Conservation (phyloP, 805 yeast genomes). For the Candida tibetensis region DNA sequence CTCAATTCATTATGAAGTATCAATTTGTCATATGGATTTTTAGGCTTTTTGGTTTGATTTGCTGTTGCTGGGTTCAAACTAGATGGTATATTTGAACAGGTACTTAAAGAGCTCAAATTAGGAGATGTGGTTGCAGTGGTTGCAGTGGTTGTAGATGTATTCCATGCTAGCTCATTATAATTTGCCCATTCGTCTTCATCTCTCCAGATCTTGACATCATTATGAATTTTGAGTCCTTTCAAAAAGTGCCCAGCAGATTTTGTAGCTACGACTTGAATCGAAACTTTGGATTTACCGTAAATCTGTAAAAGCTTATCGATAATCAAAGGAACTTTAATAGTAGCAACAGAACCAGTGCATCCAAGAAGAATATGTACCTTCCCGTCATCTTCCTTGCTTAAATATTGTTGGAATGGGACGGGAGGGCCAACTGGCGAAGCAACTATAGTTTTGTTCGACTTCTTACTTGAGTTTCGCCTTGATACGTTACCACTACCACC, state of each 20-base stretch:
- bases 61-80: slow-evolving; percentile 8
- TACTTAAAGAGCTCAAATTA: background rate
- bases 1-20: slow-evolving; percentile 44
- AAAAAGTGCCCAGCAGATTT: slow-evolving; percentile 72
- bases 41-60: slow-evolving; percentile 18
- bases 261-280: slow-evolving; percentile 83
- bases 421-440: slow-evolving; percentile 60
- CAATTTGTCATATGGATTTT: slow-evolving; percentile 35
- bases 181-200: slow-evolving; percentile 90
- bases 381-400: slow-evolving; percentile 73
- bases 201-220: slow-evolving; percentile 83
- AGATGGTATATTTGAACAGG: slow-evolving; percentile 2
- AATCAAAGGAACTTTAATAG: slow-evolving; percentile 87
- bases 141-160: slow-evolving; percentile 16
- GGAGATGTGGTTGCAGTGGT: slow-evolving; percentile 8
- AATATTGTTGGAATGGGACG: slow-evolving; percentile 71
- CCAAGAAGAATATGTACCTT: slow-evolving; percentile 87
- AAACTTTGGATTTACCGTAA: slow-evolving; percentile 65
- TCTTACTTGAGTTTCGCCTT: slow-evolving; percentile 28
- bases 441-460: slow-evolving; percentile 51
- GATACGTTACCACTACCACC: slow-evolving; percentile 8
- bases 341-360: slow-evolving; percentile 95
- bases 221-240: slow-evolving; percentile 57
- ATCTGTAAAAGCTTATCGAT: slow-evolving; percentile 81
- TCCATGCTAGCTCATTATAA: slow-evolving; percentile 25